Evolutionary conservation across 176 grass and related monocot genomes (phyloP).

Genomic region (Aegilops bicornis): DNA sequence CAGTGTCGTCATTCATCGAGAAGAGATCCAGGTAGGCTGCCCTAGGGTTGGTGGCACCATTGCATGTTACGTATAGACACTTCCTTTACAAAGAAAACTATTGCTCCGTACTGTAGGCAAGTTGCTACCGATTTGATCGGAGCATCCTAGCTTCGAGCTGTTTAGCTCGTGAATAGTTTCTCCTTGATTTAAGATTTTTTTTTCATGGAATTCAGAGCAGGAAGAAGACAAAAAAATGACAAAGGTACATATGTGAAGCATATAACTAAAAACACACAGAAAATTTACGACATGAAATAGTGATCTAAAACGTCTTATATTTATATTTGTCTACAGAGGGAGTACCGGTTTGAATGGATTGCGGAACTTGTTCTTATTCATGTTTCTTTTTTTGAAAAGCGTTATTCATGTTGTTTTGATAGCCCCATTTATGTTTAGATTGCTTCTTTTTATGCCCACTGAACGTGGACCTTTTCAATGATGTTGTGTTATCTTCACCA

Average conservation of each 20-base stretch:
- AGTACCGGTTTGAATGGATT: not conserved
- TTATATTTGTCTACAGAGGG: too few species aligned
- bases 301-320: too few species aligned
- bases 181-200: not conserved
- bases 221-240: not conserved
- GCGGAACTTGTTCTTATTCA: too few species aligned
- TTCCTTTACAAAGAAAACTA: not conserved
- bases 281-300: too few species aligned
- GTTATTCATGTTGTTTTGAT: too few species aligned
- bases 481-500: too few species aligned
- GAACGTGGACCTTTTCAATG: too few species aligned
- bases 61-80: not conserved
- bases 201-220: not conserved
- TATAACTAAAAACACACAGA: not conserved
- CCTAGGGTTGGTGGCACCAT: conserved; percentile 1
- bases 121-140: not conserved
- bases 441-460: too few species aligned
- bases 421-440: too few species aligned
- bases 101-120: conserved; percentile 7
- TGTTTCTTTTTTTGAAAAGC: too few species aligned
- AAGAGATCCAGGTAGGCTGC: conserved; percentile 1
- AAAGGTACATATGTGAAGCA: not conserved
- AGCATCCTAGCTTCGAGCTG: not conserved
- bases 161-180: not conserved
- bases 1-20: conserved; percentile 44